A percentile compares a stretch with the other conserved stretches of the same genome.
Evolutionary conservation across 2,329 filamentous ascomycete species (phyloP).

Genomic region (Polychaeton citri): DNA sequence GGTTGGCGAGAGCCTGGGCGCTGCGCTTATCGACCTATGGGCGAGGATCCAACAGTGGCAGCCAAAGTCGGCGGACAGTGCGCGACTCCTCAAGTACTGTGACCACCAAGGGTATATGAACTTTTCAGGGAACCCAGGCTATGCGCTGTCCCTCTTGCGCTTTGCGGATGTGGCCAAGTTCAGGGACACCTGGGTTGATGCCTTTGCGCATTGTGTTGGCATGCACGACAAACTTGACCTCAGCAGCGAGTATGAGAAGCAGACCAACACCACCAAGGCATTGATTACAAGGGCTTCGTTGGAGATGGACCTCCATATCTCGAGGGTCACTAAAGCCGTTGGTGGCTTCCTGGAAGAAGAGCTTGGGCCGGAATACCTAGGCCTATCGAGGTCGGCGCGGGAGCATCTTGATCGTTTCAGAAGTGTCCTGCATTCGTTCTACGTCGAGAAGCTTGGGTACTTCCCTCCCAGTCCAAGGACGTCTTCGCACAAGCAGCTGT

Average conservation of each 20-base stretch:
- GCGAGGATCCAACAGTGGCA: constrained; percentile 42
- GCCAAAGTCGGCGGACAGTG: constrained; percentile 20
- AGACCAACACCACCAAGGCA: constrained; percentile 41
- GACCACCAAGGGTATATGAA: constrained; percentile 57
- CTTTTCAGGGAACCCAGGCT: constrained; percentile 50
- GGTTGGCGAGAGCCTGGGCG: constrained; percentile 54
- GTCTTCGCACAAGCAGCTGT: constrained; percentile 45
- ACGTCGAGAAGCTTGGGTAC: constrained; percentile 53
- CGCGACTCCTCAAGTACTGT: constrained; percentile 46
- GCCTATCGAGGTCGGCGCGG: constrained; percentile 46
- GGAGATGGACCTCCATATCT: constrained; percentile 53
- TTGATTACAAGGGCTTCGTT: constrained; percentile 49
- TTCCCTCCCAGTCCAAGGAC: constrained; percentile 48
- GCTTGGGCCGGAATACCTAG: constrained; percentile 52
- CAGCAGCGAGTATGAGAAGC: constrained; percentile 49
- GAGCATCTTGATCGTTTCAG: constrained; percentile 62
- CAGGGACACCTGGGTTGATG: constrained; percentile 54
- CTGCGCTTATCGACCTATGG: constrained; percentile 50
- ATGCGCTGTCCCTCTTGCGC: constrained; percentile 54
- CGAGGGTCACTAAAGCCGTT: constrained; percentile 44
- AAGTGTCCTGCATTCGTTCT: constrained; percentile 53
- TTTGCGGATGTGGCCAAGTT: constrained; percentile 55
- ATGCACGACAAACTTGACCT: constrained; percentile 52
- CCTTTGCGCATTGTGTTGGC: constrained; percentile 66
- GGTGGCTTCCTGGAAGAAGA: constrained; percentile 59